Evolutionary conservation across 345 rosid species (phyloP).

Genomic region (Citrus hindsii): DNA sequence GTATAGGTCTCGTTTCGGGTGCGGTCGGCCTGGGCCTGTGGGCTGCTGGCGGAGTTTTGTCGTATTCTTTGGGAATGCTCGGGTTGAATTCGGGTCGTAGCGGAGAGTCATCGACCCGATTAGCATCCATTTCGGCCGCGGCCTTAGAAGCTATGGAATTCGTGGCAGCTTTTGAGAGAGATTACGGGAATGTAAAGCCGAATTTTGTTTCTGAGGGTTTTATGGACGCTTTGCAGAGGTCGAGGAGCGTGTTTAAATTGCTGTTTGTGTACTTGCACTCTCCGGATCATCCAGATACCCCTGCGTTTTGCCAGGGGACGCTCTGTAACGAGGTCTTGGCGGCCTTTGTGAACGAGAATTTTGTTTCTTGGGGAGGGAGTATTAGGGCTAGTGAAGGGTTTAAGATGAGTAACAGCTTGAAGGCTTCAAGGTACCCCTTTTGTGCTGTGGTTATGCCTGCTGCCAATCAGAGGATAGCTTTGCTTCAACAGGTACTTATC

Average conservation of each 20-base stretch:
- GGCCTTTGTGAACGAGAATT: constrained; percentile 85
- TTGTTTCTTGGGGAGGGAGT: constrained; percentile 93
- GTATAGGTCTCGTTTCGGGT: constrained; percentile 82
- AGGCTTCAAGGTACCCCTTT: constrained; percentile 90
- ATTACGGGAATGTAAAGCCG: constrained; percentile 54
- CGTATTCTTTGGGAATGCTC: constrained; percentile 77
- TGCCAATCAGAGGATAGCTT: constrained; percentile 84
- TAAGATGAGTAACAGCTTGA: constrained; percentile 98
- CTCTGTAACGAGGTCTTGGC: constrained; percentile 61
- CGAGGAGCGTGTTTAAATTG: constrained; percentile 69
- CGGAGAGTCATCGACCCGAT: constrained; percentile 46
- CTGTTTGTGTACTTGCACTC: constrained; percentile 95
- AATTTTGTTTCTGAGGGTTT: constrained; percentile 82
- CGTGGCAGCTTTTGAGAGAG: constrained; percentile 74
- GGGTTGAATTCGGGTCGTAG: constrained; percentile 55
- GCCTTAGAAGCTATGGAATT: constrained; percentile 75
- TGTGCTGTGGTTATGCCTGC: constrained; percentile 99
- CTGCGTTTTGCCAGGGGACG: constrained; percentile 67
- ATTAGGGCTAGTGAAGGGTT: constrained; percentile 96
- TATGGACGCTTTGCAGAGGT: constrained; percentile 90
- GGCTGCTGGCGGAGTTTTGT: constrained; percentile 92
- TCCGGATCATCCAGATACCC: constrained; percentile 92
- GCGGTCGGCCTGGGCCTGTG: constrained; percentile 91
- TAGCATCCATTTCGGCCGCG: constrained; percentile 61
- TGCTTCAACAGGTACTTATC: constrained; percentile 80